Percentiles rank a stretch among this genome's conserved stretches.
phyloP scores from a whole-genome alignment of 2,329 filamentous ascomycete species.

The Colletotrichum higginsianum region DNA sequence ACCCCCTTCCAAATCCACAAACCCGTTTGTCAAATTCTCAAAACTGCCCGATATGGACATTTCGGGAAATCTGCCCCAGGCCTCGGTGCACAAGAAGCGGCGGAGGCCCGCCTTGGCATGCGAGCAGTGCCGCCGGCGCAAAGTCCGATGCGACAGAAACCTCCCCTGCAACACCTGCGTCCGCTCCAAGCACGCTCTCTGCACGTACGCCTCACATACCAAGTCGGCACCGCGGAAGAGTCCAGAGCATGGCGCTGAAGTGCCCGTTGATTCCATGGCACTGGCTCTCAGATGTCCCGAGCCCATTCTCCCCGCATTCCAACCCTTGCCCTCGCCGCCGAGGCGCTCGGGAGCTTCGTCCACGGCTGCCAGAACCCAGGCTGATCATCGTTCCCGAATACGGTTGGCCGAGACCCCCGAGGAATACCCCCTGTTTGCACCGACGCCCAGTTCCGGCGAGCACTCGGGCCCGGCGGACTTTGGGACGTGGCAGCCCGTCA shows the following conservation, averaged over 20 bases:
- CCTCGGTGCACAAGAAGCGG: constrained; percentile 53
- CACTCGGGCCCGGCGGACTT: constrained; percentile 16
- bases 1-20: not conserved
- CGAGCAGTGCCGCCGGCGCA: constrained; percentile 70
- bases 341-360: not conserved
- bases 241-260: constrained; percentile 1
- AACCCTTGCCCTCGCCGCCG: not conserved
- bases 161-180: constrained; percentile 72
- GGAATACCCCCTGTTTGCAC: not conserved
- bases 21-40: not conserved
- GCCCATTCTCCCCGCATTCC: constrained; percentile 13
- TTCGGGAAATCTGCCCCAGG: not conserved
- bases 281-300: not conserved
- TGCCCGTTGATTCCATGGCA: not conserved
- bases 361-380: no score
- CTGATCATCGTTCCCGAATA: no score
- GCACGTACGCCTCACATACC: constrained; percentile 63
- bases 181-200: constrained; percentile 68
- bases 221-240: constrained; percentile 41
- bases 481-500: constrained; percentile 21
- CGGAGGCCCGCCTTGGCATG: constrained; percentile 65
- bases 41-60: not conserved
- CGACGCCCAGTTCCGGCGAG: constrained; percentile 4
- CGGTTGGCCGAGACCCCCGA: not conserved
- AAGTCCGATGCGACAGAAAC: constrained; percentile 73